Base-by-base conservation (phyloP, 768 basidiomycete genomes). In the Hygrophoropsis aurantiaca region DNA sequence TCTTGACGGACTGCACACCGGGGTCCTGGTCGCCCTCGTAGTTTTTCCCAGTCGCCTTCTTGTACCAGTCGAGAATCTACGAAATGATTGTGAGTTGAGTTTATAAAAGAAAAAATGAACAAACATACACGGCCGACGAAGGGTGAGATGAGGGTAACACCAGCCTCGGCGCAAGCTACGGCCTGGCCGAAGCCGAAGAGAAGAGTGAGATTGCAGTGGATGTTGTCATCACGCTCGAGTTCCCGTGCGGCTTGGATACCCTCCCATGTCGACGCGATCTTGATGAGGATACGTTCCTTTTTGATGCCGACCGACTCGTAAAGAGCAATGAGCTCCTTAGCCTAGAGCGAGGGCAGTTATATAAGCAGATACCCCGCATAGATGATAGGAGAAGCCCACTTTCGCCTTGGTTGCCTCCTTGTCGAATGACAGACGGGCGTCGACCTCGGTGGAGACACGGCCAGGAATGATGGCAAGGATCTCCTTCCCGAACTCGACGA, bases 201-300 rank as follows among this genome's bases (percentile, higher is more conserved):
- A 58, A 99, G 87, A 42, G 97, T 99, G 56, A 99, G 83, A 76
- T 99, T 98, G 80, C 94, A 97, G 83, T 95, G 94, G 71, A 99
- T 98, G 53, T 79, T 80, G 49, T 97, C 84, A 57, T 95, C 88
- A 51, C 79, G 70, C 77, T 99, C 97, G 56, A 99, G 86, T 70
- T 94, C 87, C 53, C 93, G 85, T 30, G 97, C 97, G 50, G 97
- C 97, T 71, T 99, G 95, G 74, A 99, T 99, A 72, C 97, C 97
- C 73, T 98, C 97, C 90, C 92, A 99, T 40, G 94, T 94, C 33
- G 97, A 95, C 24, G 95, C 97, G 64, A 99, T 97, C 79, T 99
- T 99, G 84, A 99, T 97, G 58, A 99, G 78, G 53, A 99, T 77
- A 53, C 97, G 91, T 35, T 98, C 94, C 74, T 89, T 91, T 66